phyloP scores from a whole-genome alignment of 345 rosid species.

The Citrus sp. region DNA sequence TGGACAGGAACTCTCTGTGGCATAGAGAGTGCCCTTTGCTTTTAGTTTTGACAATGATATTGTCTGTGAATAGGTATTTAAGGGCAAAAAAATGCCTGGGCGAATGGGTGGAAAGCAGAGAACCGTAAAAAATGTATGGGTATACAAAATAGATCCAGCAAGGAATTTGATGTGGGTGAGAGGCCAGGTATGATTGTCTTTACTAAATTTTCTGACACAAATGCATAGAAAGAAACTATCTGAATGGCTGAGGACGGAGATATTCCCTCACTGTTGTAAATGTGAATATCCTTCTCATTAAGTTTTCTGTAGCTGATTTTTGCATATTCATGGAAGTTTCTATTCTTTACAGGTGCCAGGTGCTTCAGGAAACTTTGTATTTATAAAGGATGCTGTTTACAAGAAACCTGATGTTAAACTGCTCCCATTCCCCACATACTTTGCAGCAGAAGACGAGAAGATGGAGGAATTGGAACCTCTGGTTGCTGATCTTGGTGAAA shows the following conservation, averaged over 20 bases:
- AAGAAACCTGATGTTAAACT: conserved; percentile 66
- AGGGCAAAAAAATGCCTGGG: conserved; percentile 95
- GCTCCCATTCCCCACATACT: conserved; percentile 92
- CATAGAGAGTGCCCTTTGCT: background rate
- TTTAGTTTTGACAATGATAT: conserved; percentile 10
- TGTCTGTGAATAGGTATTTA: conserved; percentile 61
- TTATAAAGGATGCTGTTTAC: conserved; percentile 76
- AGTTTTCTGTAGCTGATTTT: background rate
- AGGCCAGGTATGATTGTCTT: conserved; percentile 74
- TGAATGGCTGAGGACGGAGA: background rate
- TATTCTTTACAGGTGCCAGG: conserved; percentile 71
- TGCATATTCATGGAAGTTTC: background rate
- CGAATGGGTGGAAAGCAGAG: conserved; percentile 88
- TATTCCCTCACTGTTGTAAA: background rate
- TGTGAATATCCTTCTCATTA: background rate
- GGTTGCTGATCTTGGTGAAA: conserved; percentile 79
- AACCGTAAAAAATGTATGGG: conserved; percentile 91
- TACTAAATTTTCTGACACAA: background rate
- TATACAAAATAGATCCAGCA: conserved; percentile 83
- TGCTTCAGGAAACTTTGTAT: conserved; percentile 85
- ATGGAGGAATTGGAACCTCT: conserved; percentile 41
- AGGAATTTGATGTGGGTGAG: conserved; percentile 93
- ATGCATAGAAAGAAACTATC: background rate
- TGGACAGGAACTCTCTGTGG: background rate
- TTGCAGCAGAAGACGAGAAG: conserved; percentile 62